Evolutionary conservation across 2,329 filamentous ascomycete species (phyloP).

Genomic region (Didymella pomorum): DNA sequence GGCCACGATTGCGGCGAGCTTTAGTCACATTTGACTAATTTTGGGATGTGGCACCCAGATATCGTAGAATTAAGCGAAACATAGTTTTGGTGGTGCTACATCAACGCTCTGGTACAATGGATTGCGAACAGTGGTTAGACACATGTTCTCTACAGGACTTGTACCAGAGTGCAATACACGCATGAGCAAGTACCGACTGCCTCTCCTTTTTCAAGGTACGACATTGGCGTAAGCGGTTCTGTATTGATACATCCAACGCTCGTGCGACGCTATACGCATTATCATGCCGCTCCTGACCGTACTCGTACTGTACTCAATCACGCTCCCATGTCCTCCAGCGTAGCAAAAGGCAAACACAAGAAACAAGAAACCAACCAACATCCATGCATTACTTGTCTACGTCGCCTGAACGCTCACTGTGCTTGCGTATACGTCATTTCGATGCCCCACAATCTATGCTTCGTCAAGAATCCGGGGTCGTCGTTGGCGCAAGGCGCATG

Average conservation of each 20-base stretch:
- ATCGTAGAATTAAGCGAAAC: slow-evolving; percentile 19
- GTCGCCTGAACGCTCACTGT: slow-evolving; percentile 18
- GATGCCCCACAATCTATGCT: slow-evolving; percentile 28
- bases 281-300: slow-evolving; percentile 15
- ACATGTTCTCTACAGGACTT: neutral
- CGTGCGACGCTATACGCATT: slow-evolving; percentile 15
- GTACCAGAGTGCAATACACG: neutral
- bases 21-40: slow-evolving; percentile 23
- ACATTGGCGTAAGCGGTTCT: neutral
- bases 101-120: neutral
- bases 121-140: neutral
- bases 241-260: slow-evolving; percentile 40
- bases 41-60: slow-evolving; percentile 18
- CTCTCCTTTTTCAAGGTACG: neutral
- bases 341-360: slow-evolving; percentile 18
- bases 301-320: slow-evolving; percentile 8
- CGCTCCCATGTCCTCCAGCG: slow-evolving; percentile 7
- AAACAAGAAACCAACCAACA: slow-evolving; percentile 18
- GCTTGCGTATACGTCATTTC: slow-evolving; percentile 25
- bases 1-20: slow-evolving; percentile 11
- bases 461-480: slow-evolving; percentile 33
- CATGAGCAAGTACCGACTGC: neutral
- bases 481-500: slow-evolving; percentile 30
- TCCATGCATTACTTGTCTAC: slow-evolving; percentile 17
- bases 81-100: slow-evolving; percentile 28